Evolutionary conservation across 306 rosid genomes (phyloP).

Genomic region (Pueraria montana): DNA sequence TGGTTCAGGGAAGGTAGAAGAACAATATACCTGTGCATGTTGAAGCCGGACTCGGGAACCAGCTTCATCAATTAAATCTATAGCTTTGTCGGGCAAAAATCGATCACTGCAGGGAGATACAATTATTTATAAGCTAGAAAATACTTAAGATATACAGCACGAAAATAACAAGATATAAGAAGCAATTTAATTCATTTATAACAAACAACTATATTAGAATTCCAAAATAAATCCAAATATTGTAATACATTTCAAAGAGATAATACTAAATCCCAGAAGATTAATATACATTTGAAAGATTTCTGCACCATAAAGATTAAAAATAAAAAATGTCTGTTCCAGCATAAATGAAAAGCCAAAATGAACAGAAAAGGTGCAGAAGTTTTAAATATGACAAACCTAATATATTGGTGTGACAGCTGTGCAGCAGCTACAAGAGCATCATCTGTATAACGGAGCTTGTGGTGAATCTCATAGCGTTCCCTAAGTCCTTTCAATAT

Average conservation of each 20-base stretch:
- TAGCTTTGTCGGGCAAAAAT: constrained; percentile 95
- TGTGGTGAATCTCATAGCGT: constrained; percentile 96
- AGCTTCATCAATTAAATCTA: constrained; percentile 96
- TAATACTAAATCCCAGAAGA: constrained; percentile 15
- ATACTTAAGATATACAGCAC: constrained; percentile 4
- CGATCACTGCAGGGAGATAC: constrained; percentile 72
- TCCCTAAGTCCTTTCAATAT: constrained; percentile 93
- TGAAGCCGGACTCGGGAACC: constrained; percentile 95
- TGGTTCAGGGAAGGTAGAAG: not conserved
- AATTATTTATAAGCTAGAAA: constrained; percentile 33
- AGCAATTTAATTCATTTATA: not conserved
- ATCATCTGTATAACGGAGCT: constrained; percentile 94
- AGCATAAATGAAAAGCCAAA: not conserved
- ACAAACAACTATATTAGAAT: not conserved
- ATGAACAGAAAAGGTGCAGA: constrained; percentile 6
- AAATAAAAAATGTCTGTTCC: not conserved
- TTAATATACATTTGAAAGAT: not conserved
- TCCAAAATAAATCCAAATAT: constrained; percentile 26
- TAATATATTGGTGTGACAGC: constrained; percentile 92
- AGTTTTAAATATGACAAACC: constrained; percentile 54
- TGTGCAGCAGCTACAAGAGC: constrained; percentile 91
- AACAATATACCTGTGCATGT: constrained; percentile 84
- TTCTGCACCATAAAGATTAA: not conserved
- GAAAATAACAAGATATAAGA: not conserved
- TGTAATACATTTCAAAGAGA: not conserved